Percentiles rank a stretch among this genome's conserved stretches.
Evolutionary conservation across 148 eudicot genomes (phyloP).

Genomic region (Silene uniflora): DNA sequence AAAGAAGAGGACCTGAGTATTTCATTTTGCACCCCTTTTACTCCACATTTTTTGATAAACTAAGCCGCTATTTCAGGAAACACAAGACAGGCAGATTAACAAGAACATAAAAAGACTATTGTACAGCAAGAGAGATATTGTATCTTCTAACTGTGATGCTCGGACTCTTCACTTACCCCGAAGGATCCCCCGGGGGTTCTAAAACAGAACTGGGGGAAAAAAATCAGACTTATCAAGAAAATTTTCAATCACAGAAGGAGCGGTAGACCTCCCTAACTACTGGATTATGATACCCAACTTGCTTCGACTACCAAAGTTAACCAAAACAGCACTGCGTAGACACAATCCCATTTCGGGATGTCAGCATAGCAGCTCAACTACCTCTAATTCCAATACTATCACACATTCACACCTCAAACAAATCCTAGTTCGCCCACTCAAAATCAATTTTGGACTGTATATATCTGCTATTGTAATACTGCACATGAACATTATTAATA

Average conservation of each 20-base stretch:
- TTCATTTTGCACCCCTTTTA: neutral
- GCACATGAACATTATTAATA: too few species aligned
- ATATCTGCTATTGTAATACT: too few species aligned
- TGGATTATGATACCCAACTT: too few species aligned
- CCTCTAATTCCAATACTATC: neutral
- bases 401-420: constrained; percentile 6
- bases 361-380: neutral
- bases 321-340: neutral
- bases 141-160: too few species aligned
- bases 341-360: neutral
- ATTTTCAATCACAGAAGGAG: too few species aligned
- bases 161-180: too few species aligned
- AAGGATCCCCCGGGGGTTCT: too few species aligned
- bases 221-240: too few species aligned
- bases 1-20: too few species aligned
- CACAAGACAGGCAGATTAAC: neutral
- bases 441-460: neutral
- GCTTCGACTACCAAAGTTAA: too few species aligned
- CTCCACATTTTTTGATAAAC: neutral
- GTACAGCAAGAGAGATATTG: neutral
- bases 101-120: neutral
- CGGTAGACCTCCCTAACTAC: too few species aligned
- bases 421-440: neutral
- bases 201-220: too few species aligned
- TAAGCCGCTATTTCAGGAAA: neutral